Conservation (phyloP, 2,329 filamentous ascomycete genomes). For the Trichoderma citrinoviride region DNA sequence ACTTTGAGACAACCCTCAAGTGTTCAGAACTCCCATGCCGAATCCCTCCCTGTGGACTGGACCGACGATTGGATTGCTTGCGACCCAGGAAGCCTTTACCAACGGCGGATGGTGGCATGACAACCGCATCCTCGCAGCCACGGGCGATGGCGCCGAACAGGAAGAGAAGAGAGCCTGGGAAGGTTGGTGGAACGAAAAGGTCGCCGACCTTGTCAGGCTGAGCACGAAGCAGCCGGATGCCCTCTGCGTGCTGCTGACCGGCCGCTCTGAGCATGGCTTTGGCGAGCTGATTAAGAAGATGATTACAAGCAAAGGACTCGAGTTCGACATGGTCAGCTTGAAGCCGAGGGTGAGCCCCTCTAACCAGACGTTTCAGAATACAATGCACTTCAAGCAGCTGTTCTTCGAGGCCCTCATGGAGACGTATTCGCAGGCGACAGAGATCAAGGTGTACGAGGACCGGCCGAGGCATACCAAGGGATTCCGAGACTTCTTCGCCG, state of each 20-base stretch:
- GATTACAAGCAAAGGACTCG: slow-evolving; percentile 69
- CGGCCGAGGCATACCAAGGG: slow-evolving; percentile 67
- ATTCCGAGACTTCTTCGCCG: slow-evolving; percentile 80
- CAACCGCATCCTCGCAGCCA: slow-evolving; percentile 76
- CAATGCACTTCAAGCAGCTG: slow-evolving; percentile 88
- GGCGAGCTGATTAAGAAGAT: slow-evolving; percentile 79
- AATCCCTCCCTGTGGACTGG: slow-evolving; percentile 86
- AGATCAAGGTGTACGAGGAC: slow-evolving; percentile 74
- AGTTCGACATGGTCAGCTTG: slow-evolving; percentile 84
- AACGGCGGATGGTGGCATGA: slow-evolving; percentile 99
- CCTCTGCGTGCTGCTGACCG: slow-evolving; percentile 82
- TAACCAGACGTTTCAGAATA: slow-evolving; percentile 73
- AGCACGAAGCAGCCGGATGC: slow-evolving; percentile 83
- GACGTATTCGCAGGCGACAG: slow-evolving; percentile 80
- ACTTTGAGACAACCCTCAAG: slow-evolving; percentile 42
- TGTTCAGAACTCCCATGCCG: slow-evolving; percentile 88
- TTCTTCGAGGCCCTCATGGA: slow-evolving; percentile 78
- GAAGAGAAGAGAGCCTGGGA: slow-evolving; percentile 85
- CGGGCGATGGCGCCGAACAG: slow-evolving; percentile 74
- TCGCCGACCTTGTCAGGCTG: slow-evolving; percentile 75
- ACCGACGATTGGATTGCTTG: slow-evolving; percentile 71
- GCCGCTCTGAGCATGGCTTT: slow-evolving; percentile 75
- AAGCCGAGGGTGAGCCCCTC: slow-evolving; percentile 82
- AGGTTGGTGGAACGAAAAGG: slow-evolving; percentile 95
- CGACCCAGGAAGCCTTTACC: slow-evolving; percentile 70